Evolutionary conservation across 331 rosid species (phyloP), one percentile per base, ranked within the genome.

Genomic region (Cydonia oblonga): DNA sequence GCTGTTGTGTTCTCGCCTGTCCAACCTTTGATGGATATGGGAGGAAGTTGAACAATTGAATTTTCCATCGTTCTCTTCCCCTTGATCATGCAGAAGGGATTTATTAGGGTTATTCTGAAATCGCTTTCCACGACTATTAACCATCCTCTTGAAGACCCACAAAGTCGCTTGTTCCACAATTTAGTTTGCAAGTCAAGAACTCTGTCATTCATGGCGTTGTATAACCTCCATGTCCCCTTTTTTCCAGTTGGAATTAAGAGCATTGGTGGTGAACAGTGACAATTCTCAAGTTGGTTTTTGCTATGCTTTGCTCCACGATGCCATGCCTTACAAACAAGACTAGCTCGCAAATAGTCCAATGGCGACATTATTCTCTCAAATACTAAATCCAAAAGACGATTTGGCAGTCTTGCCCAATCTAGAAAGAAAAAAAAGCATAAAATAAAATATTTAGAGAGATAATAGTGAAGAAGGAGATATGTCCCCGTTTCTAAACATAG

Each of bases 71-170:
- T 15, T 15, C 22, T 26, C 70, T 1, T 40, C 14, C 5, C 33
- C 2, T 66, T 38, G 18, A 19, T 18, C 33, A 0, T 7, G 15
- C 2, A 0, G 23, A 42, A 42, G 14, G 57, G 70, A 46, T 40
- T 40, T 40, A 14, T 66, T 13, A 63, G 42, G 2, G 69, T n/a
- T 12, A 61, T 3, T 6, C 22, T 11, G 5, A 61, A 72, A n/a
- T 61, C 35, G 5, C 62, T 12, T 10, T 73, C 19, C 2, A 63
- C 32, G 10, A 40, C 13, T 46, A 49, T 20, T 9, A 63, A 73
- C 53, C 64, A 73, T n/a, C 70, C 77, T n/a, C 49, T 19, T 12
- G 53, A 51, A 16, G 53, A 73, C 11, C 77, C 64, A 22, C 63
- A 24, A n/a, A 73, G 32, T 8, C 53, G 19, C 28, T 3, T 29